Conservation (phyloP, 768 basidiomycete species). For the Leccinum boreale region DNA sequence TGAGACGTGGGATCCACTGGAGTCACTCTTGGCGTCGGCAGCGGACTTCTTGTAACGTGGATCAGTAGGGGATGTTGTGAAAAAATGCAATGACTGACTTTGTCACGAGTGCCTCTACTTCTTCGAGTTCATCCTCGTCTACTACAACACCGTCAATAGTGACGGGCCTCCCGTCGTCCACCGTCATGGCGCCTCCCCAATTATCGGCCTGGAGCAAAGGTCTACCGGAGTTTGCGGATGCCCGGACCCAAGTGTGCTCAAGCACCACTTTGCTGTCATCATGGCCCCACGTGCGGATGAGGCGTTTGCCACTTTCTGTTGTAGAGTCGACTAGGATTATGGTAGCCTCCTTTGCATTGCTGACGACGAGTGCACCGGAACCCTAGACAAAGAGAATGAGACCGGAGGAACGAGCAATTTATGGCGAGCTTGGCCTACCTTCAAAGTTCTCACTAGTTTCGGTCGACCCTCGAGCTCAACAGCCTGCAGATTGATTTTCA, state of each 20-base stretch:
- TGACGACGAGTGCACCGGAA: conserved; percentile 52
- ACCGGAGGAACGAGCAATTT: neutral
- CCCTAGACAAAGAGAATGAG: conserved; percentile 36
- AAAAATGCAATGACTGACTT: conserved; percentile 41
- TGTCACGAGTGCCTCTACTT: conserved; percentile 34
- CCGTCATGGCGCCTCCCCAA: conserved; percentile 46
- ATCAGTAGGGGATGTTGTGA: conserved; percentile 15
- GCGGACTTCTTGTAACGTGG: conserved; percentile 45
- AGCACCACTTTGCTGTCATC: conserved; percentile 50
- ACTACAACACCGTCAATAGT: conserved; percentile 32
- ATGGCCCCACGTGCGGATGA: conserved; percentile 56
- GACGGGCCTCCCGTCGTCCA: conserved; percentile 33
- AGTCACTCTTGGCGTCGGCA: conserved; percentile 61
- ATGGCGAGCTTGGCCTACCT: conserved; percentile 34
- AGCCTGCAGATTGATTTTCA: conserved; percentile 57
- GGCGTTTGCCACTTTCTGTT: conserved; percentile 48
- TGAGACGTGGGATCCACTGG: conserved; percentile 37
- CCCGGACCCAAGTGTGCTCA: conserved; percentile 50
- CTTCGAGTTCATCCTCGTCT: conserved; percentile 36
- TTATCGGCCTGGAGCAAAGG: conserved; percentile 46
- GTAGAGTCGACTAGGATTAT: conserved; percentile 59
- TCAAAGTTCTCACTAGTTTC: conserved; percentile 48
- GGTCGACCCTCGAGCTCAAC: conserved; percentile 48
- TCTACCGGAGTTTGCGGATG: conserved; percentile 41
- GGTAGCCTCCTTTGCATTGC: conserved; percentile 48